A percentile compares a stretch with the other conserved stretches of the same genome.
Conservation (phyloP, 2,329 filamentous ascomycete species). For the Fusarium concolor region DNA sequence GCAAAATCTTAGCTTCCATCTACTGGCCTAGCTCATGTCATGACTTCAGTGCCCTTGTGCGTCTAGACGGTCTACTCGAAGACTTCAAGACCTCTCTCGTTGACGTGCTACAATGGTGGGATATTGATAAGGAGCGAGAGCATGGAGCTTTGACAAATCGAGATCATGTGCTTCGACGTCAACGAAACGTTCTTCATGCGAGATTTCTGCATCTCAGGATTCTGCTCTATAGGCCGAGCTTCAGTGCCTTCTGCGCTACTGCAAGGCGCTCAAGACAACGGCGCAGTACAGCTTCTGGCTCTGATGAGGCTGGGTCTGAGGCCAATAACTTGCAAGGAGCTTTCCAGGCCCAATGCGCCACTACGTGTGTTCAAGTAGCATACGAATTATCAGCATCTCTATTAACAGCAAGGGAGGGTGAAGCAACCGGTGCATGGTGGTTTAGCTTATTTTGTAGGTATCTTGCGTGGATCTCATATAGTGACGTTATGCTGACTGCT, state of each 20-base stretch:
- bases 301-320: accelerated
- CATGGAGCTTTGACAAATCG: not conserved
- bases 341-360: constrained; percentile 5
- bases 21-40: constrained; percentile 1
- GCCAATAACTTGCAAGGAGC: not conserved
- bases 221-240: not conserved
- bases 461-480: too few species aligned
- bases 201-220: not conserved
- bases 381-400: not conserved
- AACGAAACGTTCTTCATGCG: not conserved
- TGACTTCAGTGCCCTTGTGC: not conserved
- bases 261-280: not conserved
- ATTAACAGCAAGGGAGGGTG: not conserved
- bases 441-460: constrained; percentile 18
- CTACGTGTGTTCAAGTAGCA: not conserved
- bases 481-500: not conserved
- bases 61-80: not conserved
- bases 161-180: accelerated
- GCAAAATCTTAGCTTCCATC: not conserved
- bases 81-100: not conserved
- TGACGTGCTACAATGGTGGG: not conserved
- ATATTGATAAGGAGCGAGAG: not conserved
- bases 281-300: accelerated
- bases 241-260: not conserved
- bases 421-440: constrained; percentile 15